Conservation (phyloP, 2,329 filamentous ascomycete genomes). For the Pseudopithomyces maydicus region DNA sequence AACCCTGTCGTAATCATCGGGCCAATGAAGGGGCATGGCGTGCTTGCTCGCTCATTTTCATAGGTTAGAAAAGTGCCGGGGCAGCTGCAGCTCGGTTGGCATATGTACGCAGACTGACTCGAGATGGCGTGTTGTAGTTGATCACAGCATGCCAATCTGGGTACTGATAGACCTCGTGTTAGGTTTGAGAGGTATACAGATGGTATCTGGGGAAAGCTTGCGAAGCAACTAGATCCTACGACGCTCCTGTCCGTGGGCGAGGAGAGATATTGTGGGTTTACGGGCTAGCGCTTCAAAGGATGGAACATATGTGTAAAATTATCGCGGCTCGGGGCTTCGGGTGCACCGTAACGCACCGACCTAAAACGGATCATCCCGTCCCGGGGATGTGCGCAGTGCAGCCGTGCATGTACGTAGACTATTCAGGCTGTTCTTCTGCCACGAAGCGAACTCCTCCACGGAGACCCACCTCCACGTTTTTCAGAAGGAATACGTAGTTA, state of each 20-base stretch:
- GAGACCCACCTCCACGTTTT: background rate
- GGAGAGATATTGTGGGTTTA: background rate
- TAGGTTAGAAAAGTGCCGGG: too few species aligned
- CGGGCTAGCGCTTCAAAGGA: slow-evolving; percentile 1
- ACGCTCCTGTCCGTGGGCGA: background rate
- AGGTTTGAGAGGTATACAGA: too few species aligned
- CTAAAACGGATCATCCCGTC: background rate
- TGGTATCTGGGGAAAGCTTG: background rate
- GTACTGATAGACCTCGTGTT: too few species aligned
- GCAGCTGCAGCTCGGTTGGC: too few species aligned
- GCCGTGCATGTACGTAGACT: background rate
- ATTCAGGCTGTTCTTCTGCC: background rate
- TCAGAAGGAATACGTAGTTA: background rate
- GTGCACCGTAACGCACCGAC: background rate
- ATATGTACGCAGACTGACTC: too few species aligned
- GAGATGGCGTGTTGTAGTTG: too few species aligned
- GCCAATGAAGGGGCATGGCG: too few species aligned
- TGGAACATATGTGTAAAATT: background rate
- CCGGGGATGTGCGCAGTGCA: background rate
- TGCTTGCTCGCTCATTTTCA: too few species aligned
- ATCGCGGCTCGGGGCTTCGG: background rate
- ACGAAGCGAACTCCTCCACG: background rate
- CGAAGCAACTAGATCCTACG: background rate
- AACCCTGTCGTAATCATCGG: background rate
- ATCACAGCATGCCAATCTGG: too few species aligned